Evolutionary conservation across 1,284 basidiomycete genomes (phyloP).

Genomic region (Phaffia rhodozyma): DNA sequence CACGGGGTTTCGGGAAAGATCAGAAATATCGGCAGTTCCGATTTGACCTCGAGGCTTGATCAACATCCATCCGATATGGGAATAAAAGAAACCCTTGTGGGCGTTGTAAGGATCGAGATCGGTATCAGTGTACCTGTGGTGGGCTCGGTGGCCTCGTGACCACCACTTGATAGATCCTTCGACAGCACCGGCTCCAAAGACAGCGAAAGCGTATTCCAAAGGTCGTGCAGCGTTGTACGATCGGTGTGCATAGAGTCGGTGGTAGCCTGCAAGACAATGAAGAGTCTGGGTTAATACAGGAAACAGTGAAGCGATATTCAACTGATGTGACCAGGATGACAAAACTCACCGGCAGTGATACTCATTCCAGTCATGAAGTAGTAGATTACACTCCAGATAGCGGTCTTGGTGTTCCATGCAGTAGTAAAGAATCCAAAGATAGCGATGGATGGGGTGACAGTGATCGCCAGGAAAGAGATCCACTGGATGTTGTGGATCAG

Average conservation of each 20-base stretch:
- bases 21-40: conserved; percentile 76
- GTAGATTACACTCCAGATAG: conserved; percentile 58
- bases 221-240: conserved; percentile 75
- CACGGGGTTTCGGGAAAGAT: conserved; percentile 62
- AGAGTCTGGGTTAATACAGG: conserved; percentile 1
- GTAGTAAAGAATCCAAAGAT: conserved; percentile 54
- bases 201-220: conserved; percentile 63
- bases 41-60: conserved; percentile 77
- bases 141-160: conserved; percentile 84
- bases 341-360: conserved; percentile 33
- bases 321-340: background rate
- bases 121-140: conserved; percentile 91
- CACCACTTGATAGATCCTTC: conserved; percentile 91
- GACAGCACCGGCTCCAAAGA: conserved; percentile 71
- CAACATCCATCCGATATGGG: conserved; percentile 88
- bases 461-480: conserved; percentile 59
- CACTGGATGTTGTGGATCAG: conserved; percentile 61
- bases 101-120: conserved; percentile 90
- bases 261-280: conserved; percentile 63
- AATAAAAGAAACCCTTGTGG: conserved; percentile 59
- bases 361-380: conserved; percentile 76
- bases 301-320: background rate
- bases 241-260: conserved; percentile 84
- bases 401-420: conserved; percentile 53
- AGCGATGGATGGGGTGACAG: conserved; percentile 56